phyloP scores from a whole-genome alignment of 2,329 filamentous ascomycete genomes.

The Pyrenochaeta sp. region DNA sequence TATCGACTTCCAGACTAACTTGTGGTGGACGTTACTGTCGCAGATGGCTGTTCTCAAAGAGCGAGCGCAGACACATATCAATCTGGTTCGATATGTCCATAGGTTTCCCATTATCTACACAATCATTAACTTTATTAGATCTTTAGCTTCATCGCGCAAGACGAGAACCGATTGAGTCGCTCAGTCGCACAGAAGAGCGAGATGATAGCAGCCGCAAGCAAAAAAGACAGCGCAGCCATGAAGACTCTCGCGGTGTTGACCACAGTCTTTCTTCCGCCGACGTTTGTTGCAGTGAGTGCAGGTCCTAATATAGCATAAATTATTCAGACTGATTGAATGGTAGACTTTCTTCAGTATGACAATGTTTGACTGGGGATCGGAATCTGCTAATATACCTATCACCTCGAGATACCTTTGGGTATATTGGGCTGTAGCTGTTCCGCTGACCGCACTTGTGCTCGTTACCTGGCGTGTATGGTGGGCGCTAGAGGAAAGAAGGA shows the following conservation, averaged over 20 bases:
- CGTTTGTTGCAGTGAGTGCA: conserved; percentile 48
- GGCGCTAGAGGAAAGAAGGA: conserved; percentile 6
- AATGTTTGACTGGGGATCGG: conserved; percentile 16
- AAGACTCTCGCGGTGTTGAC: conserved; percentile 52
- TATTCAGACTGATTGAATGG: not conserved
- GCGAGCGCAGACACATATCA: conserved; percentile 18
- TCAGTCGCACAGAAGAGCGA: conserved; percentile 16
- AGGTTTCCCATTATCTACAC: not conserved
- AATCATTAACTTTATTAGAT: conserved; percentile 1
- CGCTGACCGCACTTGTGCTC: conserved; percentile 10
- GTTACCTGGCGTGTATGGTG: conserved; percentile 11
- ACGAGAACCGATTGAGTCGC: conserved; percentile 19
- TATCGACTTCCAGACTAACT: conserved; percentile 12
- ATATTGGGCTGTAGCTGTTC: conserved; percentile 18
- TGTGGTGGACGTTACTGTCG: conserved; percentile 7
- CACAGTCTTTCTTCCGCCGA: conserved; percentile 53
- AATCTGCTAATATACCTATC: not conserved
- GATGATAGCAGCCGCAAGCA: conserved; percentile 23
- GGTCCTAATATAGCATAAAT: not conserved
- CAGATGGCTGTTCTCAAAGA: conserved; percentile 12
- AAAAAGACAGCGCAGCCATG: conserved; percentile 49
- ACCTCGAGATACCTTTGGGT: conserved; percentile 20
- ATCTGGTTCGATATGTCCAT: conserved; percentile 8
- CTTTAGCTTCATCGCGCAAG: conserved; percentile 23
- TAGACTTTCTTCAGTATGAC: conserved; percentile 17